Evolutionary conservation across 352 stramenopile species (phyloP), one percentile per base, ranked within the genome.

Genomic region (Pythium diclinum): DNA sequence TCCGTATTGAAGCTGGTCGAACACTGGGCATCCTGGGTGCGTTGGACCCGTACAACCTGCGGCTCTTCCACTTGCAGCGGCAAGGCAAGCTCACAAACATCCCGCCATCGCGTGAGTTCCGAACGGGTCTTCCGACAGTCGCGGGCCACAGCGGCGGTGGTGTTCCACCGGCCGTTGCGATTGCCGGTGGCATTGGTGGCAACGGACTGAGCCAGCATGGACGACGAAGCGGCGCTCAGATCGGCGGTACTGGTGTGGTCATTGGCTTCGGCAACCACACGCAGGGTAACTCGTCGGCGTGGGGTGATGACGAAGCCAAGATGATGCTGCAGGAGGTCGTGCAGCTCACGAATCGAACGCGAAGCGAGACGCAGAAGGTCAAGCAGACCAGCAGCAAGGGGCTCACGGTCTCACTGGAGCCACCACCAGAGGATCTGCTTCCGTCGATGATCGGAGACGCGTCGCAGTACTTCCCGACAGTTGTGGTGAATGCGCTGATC

Each of bases 401-500:
- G 32, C 59, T 89, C 36, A 85, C 78, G 9, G 82, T 91, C 21
- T 76, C 76, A 32, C 66, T 92, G 57, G 77, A 89, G 36, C 67
- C 85, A 1, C 83, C 87, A 13, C 83, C 83, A 2, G 81, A 90
- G 36, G 85, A 95, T 49, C 68, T 95, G 16, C 53, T 95, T 34
- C 85, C 85, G 28, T 94, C 87, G 1, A 94, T 92, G 83, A 89
- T 92, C 42, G 69, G 75, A 6, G 85, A 95, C 51, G 86, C 95
- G 33, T 89, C 95, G 40, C 90, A 97, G 65, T 99, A 98, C 68
- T 99, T 98, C 78, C 96, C 97, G 10, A 98, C 96, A 3, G 95
- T 99, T 10, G 94, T 96, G 16, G 91, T 98, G 28, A 96, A 99
- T 66, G 94, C 97, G 25, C 80, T 99, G 30, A 98, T 99, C 61